These are phyloP conservation scores for Uronychia binucleata DNA, from an alignment of 73 alveolate genomes.

Conservation along the genomic window DNA sequence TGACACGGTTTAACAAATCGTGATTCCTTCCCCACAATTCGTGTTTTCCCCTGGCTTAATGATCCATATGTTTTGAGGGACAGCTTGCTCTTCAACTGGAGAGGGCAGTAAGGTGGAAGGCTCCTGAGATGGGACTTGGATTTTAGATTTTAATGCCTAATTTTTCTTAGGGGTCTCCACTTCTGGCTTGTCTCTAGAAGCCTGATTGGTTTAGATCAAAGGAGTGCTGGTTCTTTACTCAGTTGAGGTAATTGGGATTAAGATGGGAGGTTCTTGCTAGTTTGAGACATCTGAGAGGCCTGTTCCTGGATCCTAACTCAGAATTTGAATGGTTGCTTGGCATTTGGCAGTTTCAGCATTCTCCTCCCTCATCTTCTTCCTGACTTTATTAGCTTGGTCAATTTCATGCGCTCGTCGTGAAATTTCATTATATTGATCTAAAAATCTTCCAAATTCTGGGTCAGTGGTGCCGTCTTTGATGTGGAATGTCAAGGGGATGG, in stretches of 20 bases:
- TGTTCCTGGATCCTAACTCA: neutral
- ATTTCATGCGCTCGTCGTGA: neutral
- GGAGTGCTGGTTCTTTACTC: neutral
- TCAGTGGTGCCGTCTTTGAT: conserved; percentile 6
- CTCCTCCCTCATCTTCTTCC: too few species aligned
- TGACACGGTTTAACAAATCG: neutral
- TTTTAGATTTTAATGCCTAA: too few species aligned
- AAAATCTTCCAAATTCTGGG: conserved; percentile 4
- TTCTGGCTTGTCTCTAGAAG: neutral
- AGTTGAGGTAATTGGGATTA: neutral
- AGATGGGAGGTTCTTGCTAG: neutral
- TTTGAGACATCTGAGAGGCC: neutral
- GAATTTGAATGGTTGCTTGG: neutral
- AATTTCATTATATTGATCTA: neutral
- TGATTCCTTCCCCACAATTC: neutral
- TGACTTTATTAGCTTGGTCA: neutral
- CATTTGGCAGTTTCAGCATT: too few species aligned
- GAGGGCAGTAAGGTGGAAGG: too few species aligned
- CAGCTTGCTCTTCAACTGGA: neutral
- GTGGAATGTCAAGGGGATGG: conserved; percentile 33
- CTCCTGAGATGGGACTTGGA: too few species aligned
- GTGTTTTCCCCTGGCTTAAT: neutral
- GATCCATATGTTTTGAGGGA: neutral
- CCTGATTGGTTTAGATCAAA: neutral
- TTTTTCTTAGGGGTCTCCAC: neutral